Base-by-base conservation (phyloP, 371 early-diverging fungal genomes). In the Apophysomyces sp. region DNA sequence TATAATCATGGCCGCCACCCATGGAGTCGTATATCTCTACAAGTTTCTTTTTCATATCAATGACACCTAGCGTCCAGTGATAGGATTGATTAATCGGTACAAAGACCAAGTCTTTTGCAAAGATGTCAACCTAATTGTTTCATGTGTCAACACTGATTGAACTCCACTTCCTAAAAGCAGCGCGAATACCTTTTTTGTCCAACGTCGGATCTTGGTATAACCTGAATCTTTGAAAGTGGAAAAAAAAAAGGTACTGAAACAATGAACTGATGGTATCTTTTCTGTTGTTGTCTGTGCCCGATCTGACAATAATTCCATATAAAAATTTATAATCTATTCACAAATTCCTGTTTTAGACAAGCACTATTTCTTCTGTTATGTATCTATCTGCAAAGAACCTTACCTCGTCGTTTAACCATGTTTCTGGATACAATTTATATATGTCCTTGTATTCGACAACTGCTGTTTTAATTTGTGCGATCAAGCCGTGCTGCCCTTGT, bases 401-500 rank as follows among this genome's bases (percentile, higher is more conserved):
- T 56, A 86, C 91, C 68, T 95, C 95, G 65, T 96, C 97, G 65
- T 96, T 95, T 5, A 96, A 79, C 97, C 97, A 96, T n/a, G 82
- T 73, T 18, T 88, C 87, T n/a, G 83, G 85, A 11, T 71, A 58
- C 39, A 96, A 72, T 28, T 94, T 93, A 11, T 71, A 68, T 5
- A 96, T 78, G 57, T 95, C 95, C 30, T 69, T 74, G 52, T 63
- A 75, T 9, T 77, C 75, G 0, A 72, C 73, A 2, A 91, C 67
- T 0, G 85, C 83, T 3, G 89, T 82, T 39, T 88, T 89, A 63
- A 88, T 84, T 24, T 79, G 76, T 2, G 89, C 82, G 0, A 77
- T 67, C 15, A 77, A 58, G 0, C 72, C 76, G 12, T 39, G 44
- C 18, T 76, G 60, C 29, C 72, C 75, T n/a, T 64, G 65, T 6